Conservation (phyloP, 805 yeast genomes). For the Kregervanrija pseudodelftensis region DNA sequence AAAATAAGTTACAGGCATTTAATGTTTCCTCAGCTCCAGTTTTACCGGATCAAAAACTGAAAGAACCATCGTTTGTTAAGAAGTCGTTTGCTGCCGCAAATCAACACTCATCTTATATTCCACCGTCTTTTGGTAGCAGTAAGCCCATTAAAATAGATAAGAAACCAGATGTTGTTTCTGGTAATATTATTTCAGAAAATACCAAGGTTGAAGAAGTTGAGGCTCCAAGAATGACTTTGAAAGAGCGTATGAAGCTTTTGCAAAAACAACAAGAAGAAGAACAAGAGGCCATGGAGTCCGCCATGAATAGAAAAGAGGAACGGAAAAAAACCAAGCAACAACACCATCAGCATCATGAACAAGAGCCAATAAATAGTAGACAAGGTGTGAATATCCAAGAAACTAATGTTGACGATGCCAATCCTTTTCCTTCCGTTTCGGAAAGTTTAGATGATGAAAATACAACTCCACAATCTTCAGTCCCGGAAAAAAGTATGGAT, state of each 20-base stretch:
- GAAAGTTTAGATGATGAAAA: too few species aligned
- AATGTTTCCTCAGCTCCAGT: constrained; percentile 35
- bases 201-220: constrained; percentile 37
- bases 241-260: constrained; percentile 78
- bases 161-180: constrained; percentile 14
- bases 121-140: constrained; percentile 24
- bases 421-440: too few species aligned
- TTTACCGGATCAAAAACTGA: constrained; percentile 26
- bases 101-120: constrained; percentile 54
- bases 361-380: constrained; percentile 6
- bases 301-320: constrained; percentile 47
- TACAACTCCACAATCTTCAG: too few species aligned
- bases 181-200: constrained; percentile 19
- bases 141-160: constrained; percentile 9
- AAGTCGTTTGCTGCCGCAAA: constrained; percentile 51
- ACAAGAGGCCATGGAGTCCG: constrained; percentile 58
- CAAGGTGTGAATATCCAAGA: background rate
- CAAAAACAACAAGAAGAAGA: constrained; percentile 80
- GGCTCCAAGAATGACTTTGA: constrained; percentile 71
- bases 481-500: background rate
- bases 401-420: background rate
- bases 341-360: background rate
- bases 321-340: constrained; percentile 23
- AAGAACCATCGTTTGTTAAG: constrained; percentile 38
- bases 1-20: constrained; percentile 44